A percentile compares a stretch with the other conserved stretches of the same genome.
Evolutionary conservation across 352 stramenopile genomes (phyloP).

Genomic region (Globisporangium cederbergense): DNA sequence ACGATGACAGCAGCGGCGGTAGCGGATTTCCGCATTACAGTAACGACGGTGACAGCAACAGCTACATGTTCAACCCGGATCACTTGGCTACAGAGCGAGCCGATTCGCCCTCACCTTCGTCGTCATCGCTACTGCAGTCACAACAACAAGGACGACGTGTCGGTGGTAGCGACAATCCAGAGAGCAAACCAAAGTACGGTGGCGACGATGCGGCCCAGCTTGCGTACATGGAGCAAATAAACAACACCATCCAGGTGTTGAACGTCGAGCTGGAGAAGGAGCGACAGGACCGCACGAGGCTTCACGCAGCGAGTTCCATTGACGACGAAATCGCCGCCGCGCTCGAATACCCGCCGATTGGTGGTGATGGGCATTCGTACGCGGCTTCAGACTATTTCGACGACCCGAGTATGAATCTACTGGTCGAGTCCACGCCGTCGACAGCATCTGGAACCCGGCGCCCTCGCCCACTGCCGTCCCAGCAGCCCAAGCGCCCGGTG

Average conservation of each 20-base stretch:
- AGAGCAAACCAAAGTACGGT: neutral
- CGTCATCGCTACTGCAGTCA: neutral
- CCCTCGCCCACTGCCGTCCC: constrained; percentile 13
- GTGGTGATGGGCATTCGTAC: constrained; percentile 6
- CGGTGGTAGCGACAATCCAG: constrained; percentile 15
- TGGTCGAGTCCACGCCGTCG: neutral
- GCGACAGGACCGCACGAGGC: constrained; percentile 21
- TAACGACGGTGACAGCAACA: neutral
- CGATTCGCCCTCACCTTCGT: neutral
- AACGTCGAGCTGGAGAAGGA: constrained; percentile 49
- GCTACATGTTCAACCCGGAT: constrained; percentile 1
- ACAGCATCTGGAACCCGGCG: neutral
- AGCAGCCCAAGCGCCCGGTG: constrained; percentile 20
- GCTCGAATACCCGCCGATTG: constrained; percentile 24
- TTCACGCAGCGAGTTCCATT: constrained; percentile 15
- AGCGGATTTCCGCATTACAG: neutral
- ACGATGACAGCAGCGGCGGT: neutral
- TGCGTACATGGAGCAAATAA: constrained; percentile 73
- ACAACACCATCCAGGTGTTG: constrained; percentile 48
- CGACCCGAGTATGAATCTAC: constrained; percentile 1
- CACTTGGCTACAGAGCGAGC: neutral
- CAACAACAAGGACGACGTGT: constrained; percentile 4
- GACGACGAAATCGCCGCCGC: constrained; percentile 18
- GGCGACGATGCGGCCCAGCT: constrained; percentile 31
- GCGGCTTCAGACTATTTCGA: neutral